phyloP scores from a whole-genome alignment of 179 eudicot genomes.

The Beta corolliflora region DNA sequence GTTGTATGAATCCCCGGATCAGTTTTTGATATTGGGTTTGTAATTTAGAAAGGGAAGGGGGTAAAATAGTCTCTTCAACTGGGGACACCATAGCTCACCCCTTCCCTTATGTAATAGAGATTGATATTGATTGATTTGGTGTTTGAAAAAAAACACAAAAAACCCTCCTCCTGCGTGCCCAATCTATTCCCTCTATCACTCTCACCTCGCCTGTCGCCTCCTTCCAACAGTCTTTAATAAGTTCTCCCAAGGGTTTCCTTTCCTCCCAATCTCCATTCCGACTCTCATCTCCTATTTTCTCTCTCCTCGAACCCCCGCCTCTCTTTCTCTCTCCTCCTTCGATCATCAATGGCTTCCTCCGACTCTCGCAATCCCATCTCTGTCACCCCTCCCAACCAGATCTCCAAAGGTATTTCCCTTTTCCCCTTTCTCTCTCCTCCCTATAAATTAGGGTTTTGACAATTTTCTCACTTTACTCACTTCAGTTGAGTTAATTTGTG shows the following conservation, averaged over 20 bases:
- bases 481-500: neutral
- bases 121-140: no score
- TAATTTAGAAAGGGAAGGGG: no score
- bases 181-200: no score
- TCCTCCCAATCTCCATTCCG: neutral
- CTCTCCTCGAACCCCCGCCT: neutral
- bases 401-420: constrained; percentile 51
- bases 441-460: neutral
- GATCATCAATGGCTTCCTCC: constrained; percentile 60
- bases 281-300: neutral
- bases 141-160: no score
- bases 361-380: constrained; percentile 43
- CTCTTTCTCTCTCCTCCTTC: constrained; percentile 10
- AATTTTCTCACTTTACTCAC: neutral
- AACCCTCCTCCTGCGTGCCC: no score
- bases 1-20: no score
- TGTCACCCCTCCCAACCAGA: constrained; percentile 43
- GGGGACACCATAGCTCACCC: no score
- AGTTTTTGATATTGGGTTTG: no score
- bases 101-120: no score
- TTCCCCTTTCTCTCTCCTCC: neutral
- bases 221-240: neutral
- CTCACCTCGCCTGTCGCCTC: no score
- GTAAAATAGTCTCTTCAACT: no score
- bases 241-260: neutral